Conservation (phyloP, 108 stramenopile species). For the Cyclostephanos tholiformis region DNA sequence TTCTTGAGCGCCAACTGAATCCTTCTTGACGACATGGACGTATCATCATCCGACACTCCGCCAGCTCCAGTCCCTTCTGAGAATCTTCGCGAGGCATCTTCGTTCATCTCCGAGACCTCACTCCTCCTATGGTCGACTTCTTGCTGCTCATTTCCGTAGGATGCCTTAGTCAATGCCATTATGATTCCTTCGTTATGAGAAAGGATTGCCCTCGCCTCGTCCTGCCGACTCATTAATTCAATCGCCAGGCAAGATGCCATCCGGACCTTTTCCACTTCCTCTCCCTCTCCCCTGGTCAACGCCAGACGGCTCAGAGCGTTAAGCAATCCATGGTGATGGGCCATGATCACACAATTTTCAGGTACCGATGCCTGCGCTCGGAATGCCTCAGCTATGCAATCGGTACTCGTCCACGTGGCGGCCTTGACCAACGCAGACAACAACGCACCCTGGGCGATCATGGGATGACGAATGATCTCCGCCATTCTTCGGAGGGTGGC, state of each 20-base stretch:
- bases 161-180: conserved; percentile 58
- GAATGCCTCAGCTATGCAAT: conserved; percentile 59
- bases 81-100: conserved; percentile 15
- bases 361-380: not conserved
- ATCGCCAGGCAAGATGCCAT: conserved; percentile 46
- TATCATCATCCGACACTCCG: too few species aligned
- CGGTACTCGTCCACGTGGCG: conserved; percentile 51
- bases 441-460: conserved; percentile 54
- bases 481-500: conserved; percentile 63
- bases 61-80: conserved; percentile 3
- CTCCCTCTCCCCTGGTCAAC: conserved; percentile 31
- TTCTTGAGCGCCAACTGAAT: conserved; percentile 56
- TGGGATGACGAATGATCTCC: conserved; percentile 55
- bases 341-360: conserved; percentile 48
- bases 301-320: conserved; percentile 54
- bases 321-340: conserved; percentile 58
- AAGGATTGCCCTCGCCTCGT: conserved; percentile 41
- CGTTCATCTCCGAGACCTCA: conserved; percentile 24
- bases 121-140: conserved; percentile 25
- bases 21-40: conserved; percentile 41
- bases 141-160: conserved; percentile 40
- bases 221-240: conserved; percentile 54
- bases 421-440: conserved; percentile 61
- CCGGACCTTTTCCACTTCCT: conserved; percentile 50
- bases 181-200: conserved; percentile 62